Conservation (phyloP, 1,284 basidiomycete species). For the Golubevia sp. region DNA sequence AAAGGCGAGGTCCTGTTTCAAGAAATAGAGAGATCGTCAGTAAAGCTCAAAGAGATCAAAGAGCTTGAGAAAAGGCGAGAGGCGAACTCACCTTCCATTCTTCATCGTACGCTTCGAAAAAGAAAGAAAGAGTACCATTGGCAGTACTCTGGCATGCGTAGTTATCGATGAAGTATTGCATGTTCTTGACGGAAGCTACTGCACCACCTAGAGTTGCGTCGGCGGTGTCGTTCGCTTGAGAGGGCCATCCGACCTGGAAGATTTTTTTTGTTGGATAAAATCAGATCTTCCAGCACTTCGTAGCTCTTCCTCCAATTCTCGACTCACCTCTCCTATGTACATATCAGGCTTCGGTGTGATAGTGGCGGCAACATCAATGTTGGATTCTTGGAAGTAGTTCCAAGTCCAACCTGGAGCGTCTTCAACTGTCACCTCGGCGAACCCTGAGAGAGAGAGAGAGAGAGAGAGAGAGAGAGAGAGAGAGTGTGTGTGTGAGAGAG, state of each 20-base stretch:
- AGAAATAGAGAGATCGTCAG: neutral
- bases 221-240: constrained; percentile 17
- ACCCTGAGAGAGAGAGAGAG: constrained; percentile 6
- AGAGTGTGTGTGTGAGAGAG: neutral
- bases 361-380: constrained; percentile 13
- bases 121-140: constrained; percentile 24
- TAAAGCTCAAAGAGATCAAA: neutral
- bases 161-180: constrained; percentile 24
- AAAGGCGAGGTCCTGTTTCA: constrained; percentile 3
- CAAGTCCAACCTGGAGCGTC: constrained; percentile 24
- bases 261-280: too few species aligned
- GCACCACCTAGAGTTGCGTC: constrained; percentile 15
- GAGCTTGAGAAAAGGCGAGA: neutral
- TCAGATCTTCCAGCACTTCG: too few species aligned
- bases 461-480: neutral
- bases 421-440: constrained; percentile 18
- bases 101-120: constrained; percentile 27
- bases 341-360: constrained; percentile 18
- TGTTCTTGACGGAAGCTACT: constrained; percentile 12
- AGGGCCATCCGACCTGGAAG: constrained; percentile 16
- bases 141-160: constrained; percentile 21
- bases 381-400: constrained; percentile 19
- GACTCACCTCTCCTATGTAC: constrained; percentile 22
- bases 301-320: neutral
- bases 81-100: constrained; percentile 16